Evolutionary conservation across 106 monocot species (phyloP), one percentile per base, ranked within the genome.

Genomic region (Cymbidium sinense): DNA sequence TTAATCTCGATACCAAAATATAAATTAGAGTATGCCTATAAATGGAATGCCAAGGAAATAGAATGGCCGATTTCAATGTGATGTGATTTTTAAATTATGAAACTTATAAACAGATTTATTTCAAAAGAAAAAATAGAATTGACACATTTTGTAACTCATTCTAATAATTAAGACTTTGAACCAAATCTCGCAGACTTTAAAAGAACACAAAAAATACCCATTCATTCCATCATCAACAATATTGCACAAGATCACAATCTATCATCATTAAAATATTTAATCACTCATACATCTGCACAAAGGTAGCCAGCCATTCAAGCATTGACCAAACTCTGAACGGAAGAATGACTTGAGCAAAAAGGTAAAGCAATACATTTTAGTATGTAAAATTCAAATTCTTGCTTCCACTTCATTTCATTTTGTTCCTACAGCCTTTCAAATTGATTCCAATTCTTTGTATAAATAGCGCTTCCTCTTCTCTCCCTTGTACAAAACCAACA

Each of bases 321-420:
- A 64, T 64, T 10, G 8, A 64, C 28, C 27, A 64, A 64, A 64
- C 23, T 27, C 64, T 64, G 5, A 64, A 20, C 10, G 10, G 8
- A 64, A 7, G 64, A 64, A 64, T 18, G 29, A 27, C 29, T 25
- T 29, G 0, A 64, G 20, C 64, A 64, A 64, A 64, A 29, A 64
- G 29, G 29, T 11, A 29, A 64, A 29, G 15, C 9, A 29, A 29
- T 3, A 29, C 6, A 64, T 27, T 64, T 64, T 29, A 4, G 64
- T 0, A 70, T 27, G 9, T 18, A 35, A 70, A 36, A 70, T 20
- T 27, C 35, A 35, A 35, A 28, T 70, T 36, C 35, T 4, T 36
- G 65, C 21, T 36, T 70, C 67, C 67, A 33, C 67, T 67, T 67
- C 30, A 28, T 31, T 33, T 13, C 67, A 67, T 67, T 67, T 67